phyloP scores from a whole-genome alignment of 2,329 filamentous ascomycete genomes.

The Knufia fluminis region DNA sequence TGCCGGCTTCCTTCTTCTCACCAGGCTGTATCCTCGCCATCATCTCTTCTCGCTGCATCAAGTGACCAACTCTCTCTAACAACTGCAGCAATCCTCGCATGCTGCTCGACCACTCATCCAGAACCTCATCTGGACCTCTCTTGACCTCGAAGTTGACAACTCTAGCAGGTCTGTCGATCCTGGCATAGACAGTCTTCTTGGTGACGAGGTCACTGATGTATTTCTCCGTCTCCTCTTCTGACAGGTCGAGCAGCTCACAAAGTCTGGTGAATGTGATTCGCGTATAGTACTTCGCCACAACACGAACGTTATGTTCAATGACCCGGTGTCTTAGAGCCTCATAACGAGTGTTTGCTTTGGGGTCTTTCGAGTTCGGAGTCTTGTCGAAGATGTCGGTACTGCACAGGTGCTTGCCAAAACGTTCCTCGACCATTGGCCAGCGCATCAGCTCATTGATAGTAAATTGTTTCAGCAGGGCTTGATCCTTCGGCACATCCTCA shows the following conservation, averaged over 20 bases:
- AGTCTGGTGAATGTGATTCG: slow-evolving; percentile 87
- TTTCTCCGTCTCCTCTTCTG: slow-evolving; percentile 94
- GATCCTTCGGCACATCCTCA: slow-evolving; percentile 65
- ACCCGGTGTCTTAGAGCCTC: slow-evolving; percentile 93
- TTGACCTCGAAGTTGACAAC: slow-evolving; percentile 93
- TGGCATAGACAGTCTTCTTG: slow-evolving; percentile 94
- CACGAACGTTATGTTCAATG: slow-evolving; percentile 97
- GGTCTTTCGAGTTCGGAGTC: slow-evolving; percentile 55
- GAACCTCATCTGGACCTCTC: slow-evolving; percentile 83
- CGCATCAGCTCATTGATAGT: slow-evolving; percentile 95
- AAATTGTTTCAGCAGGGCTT: slow-evolving; percentile 84
- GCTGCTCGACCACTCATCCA: slow-evolving; percentile 98
- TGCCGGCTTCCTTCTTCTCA: slow-evolving; percentile 12
- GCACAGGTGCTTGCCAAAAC: slow-evolving; percentile 81
- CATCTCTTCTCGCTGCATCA: slow-evolving; percentile 99
- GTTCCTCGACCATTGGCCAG: slow-evolving; percentile 86
- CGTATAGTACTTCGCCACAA: slow-evolving; percentile 97
- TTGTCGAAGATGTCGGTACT: slow-evolving; percentile 82
- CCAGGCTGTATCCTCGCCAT: slow-evolving; percentile 87
- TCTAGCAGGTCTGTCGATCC: slow-evolving; percentile 87
- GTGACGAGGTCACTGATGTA: slow-evolving; percentile 97
- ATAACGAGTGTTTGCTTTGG: slow-evolving; percentile 79
- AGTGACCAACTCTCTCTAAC: slow-evolving; percentile 85
- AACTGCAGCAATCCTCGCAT: slow-evolving; percentile 87
- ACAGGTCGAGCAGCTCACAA: slow-evolving; percentile 81